A percentile compares a stretch with the other conserved stretches of the same genome.
Conservation (phyloP, 2,329 filamentous ascomycete species). For the Trichoderma gracile region DNA sequence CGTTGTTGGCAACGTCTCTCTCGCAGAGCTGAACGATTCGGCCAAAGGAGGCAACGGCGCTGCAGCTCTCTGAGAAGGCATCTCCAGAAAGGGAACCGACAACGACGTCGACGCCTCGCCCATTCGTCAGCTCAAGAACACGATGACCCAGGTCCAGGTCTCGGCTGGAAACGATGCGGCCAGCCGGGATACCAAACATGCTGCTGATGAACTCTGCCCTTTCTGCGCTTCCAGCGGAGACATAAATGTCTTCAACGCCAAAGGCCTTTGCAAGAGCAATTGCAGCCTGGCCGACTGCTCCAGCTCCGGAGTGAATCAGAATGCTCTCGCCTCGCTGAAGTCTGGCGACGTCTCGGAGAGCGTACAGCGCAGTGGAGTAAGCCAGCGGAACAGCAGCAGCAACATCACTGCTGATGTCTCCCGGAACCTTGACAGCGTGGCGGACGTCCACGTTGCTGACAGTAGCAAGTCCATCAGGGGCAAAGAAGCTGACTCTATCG, state of each 20-base stretch:
- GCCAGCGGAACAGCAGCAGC: constrained; percentile 18
- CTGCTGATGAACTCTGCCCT: constrained; percentile 34
- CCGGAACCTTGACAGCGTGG: constrained; percentile 12
- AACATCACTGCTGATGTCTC: background rate
- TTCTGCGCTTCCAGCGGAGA: constrained; percentile 33
- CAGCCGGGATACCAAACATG: constrained; percentile 32
- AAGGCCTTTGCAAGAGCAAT: constrained; percentile 27
- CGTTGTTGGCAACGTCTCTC: constrained; percentile 16
- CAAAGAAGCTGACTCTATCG: constrained; percentile 21
- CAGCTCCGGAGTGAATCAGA: constrained; percentile 32
- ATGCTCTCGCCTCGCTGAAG: constrained; percentile 31
- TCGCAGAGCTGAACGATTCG: constrained; percentile 20
- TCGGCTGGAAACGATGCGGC: constrained; percentile 35
- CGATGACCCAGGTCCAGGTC: constrained; percentile 32
- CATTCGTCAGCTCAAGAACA: constrained; percentile 30
- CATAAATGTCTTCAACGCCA: constrained; percentile 33
- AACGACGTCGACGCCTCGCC: constrained; percentile 34
- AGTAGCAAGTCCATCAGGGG: constrained; percentile 21
- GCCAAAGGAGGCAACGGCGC: constrained; percentile 16
- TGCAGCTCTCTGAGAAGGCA: constrained; percentile 8
- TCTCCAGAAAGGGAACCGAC: constrained; percentile 35
- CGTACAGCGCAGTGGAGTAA: constrained; percentile 19
- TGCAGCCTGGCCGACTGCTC: constrained; percentile 29
- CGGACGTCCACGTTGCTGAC: constrained; percentile 15
- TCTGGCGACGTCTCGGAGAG: constrained; percentile 33